Conservation (phyloP, 352 stramenopile species). For the Phytophthora nicotianae region DNA sequence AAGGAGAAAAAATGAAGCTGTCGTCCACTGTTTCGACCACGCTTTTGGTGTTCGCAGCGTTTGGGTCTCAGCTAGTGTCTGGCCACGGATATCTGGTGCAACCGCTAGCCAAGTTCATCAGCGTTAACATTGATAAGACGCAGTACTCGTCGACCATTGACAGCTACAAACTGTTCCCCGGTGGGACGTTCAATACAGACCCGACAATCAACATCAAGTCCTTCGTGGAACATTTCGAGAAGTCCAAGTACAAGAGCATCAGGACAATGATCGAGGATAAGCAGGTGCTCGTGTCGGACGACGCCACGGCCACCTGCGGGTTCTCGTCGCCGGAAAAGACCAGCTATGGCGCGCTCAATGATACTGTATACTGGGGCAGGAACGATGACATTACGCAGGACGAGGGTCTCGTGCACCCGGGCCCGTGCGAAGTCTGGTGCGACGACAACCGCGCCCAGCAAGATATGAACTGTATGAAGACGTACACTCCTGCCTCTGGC, state of each 20-base stretch:
- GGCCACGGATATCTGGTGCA: conserved; percentile 47
- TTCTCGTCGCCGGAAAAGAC: conserved; percentile 47
- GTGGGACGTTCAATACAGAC: conserved; percentile 40
- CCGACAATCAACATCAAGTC: conserved; percentile 37
- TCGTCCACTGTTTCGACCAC: conserved; percentile 6
- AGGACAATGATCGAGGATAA: conserved; percentile 46
- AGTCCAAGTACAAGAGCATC: conserved; percentile 47
- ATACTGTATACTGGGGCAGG: conserved; percentile 48
- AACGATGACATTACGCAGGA: conserved; percentile 34
- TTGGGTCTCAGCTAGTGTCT: conserved; percentile 22
- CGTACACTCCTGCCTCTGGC: conserved; percentile 33
- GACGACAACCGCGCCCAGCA: conserved; percentile 41
- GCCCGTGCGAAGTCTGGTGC: conserved; percentile 55
- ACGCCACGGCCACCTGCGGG: conserved; percentile 40
- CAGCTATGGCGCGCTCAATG: conserved; percentile 37
- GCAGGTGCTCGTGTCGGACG: conserved; percentile 29
- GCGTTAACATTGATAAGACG: conserved; percentile 42
- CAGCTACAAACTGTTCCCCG: conserved; percentile 41
- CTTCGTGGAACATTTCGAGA: conserved; percentile 48
- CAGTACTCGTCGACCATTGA: conserved; percentile 49
- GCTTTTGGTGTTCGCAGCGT: conserved; percentile 18
- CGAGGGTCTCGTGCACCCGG: conserved; percentile 48
- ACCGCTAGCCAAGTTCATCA: conserved; percentile 45
- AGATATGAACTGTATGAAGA: conserved; percentile 42
- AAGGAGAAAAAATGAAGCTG: conserved; percentile 18